phyloP scores from a whole-genome alignment of 1,139 yeast genomes.

The Saccharomyces hybrid region DNA sequence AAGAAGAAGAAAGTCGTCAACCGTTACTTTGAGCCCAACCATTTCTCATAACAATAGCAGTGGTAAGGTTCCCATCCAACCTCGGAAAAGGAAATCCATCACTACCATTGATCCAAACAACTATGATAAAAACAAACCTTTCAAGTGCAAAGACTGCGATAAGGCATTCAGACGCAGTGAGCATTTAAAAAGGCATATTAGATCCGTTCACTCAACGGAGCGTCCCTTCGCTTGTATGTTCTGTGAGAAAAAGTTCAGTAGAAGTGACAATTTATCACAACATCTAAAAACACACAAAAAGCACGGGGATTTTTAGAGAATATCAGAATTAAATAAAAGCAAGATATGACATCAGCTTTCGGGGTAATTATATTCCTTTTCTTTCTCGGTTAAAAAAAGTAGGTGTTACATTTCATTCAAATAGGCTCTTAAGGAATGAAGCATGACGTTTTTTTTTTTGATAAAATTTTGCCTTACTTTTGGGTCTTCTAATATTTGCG shows the following conservation, averaged over 20 bases:
- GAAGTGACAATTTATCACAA: conserved; percentile 72
- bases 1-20: background rate
- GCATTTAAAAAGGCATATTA: conserved; percentile 68
- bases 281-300: conserved; percentile 62
- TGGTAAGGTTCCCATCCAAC: background rate
- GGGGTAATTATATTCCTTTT: background rate
- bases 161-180: conserved; percentile 63
- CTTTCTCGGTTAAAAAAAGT: background rate
- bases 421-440: background rate
- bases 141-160: conserved; percentile 34
- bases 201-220: conserved; percentile 57
- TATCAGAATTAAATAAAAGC: background rate
- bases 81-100: background rate
- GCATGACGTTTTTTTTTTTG: background rate
- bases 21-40: background rate
- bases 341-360: background rate
- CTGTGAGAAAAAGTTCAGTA: conserved; percentile 67
- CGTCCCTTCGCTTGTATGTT: conserved; percentile 66
- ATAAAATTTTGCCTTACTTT: no score
- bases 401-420: background rate
- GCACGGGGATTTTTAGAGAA: conserved; percentile 27
- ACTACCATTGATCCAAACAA: background rate
- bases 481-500: background rate
- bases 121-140: conserved; percentile 32
- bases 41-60: background rate